Evolutionary conservation across 2,329 filamentous ascomycete species (phyloP).

Genomic region (Penicillium brevicompactum): DNA sequence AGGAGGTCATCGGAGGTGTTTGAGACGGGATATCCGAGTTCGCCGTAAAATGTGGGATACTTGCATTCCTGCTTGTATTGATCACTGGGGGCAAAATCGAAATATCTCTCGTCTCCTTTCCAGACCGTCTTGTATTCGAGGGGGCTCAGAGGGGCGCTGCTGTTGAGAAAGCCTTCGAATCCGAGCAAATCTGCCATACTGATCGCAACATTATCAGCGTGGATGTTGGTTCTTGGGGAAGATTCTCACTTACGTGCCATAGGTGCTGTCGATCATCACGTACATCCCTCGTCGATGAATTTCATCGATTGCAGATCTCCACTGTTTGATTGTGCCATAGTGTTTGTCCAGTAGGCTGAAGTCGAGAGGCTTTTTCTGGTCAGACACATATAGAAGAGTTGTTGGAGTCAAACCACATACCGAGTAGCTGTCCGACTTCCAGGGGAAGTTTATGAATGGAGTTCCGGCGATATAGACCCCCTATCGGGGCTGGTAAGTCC

Average conservation of each 20-base stretch:
- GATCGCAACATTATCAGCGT: neutral
- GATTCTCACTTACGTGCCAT: constrained; percentile 28
- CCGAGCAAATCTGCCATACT: constrained; percentile 61
- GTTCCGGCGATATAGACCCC: constrained; percentile 61
- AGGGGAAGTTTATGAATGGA: constrained; percentile 61
- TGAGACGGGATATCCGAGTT: constrained; percentile 50
- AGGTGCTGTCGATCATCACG: constrained; percentile 62
- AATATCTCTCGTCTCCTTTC: constrained; percentile 54
- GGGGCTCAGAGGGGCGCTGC: constrained; percentile 53
- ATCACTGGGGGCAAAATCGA: constrained; percentile 57
- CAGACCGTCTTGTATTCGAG: constrained; percentile 59
- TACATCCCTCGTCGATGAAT: constrained; percentile 54
- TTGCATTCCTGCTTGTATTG: constrained; percentile 51
- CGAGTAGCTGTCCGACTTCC: constrained; percentile 59
- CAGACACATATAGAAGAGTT: neutral
- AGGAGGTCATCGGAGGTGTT: constrained; percentile 35
- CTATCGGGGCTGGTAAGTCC: constrained; percentile 25
- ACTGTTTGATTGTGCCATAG: constrained; percentile 57
- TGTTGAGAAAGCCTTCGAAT: constrained; percentile 59
- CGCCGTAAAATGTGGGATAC: constrained; percentile 61
- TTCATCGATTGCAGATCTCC: constrained; percentile 58
- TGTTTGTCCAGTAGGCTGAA: constrained; percentile 62
- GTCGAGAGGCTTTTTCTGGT: constrained; percentile 47
- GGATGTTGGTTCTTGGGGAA: neutral
- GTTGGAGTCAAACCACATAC: neutral